These are phyloP conservation scores for Paracoccidioides lutzii DNA, from an alignment of 2,329 filamentous ascomycete genomes.

Conservation along the genomic window DNA sequence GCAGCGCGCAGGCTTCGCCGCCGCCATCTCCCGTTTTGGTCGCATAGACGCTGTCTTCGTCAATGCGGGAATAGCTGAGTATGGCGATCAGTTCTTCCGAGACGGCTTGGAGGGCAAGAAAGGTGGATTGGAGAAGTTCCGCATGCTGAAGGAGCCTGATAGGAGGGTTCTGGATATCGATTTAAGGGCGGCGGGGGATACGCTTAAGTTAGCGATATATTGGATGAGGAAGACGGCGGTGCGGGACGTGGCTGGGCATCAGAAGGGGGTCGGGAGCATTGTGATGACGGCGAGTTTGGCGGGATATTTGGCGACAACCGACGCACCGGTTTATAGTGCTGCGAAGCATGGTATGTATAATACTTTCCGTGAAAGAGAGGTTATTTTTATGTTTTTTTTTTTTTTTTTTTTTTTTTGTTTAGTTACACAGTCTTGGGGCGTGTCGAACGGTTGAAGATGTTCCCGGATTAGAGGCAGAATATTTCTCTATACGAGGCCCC, in stretches of 20 bases:
- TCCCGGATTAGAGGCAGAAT: too few relatives aligned
- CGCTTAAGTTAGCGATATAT: slow-evolving; percentile 36
- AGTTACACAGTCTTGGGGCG: too few relatives aligned
- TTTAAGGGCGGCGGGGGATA: slow-evolving; percentile 35
- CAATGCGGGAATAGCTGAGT: slow-evolving; percentile 38
- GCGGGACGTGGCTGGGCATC: slow-evolving; percentile 6
- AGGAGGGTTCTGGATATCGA: slow-evolving; percentile 34
- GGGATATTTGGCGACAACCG: slow-evolving; percentile 37
- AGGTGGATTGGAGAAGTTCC: slow-evolving; percentile 14
- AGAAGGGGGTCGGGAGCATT: slow-evolving; percentile 32
- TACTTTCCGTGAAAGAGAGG: neutral
- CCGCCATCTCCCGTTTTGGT: slow-evolving; percentile 29
- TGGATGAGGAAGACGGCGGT: slow-evolving; percentile 30
- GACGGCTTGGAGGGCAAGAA: slow-evolving; percentile 27
- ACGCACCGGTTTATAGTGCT: slow-evolving; percentile 36
- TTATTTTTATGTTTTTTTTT: neutral
- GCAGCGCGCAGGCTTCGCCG: slow-evolving; percentile 34
- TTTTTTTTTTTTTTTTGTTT: neutral
- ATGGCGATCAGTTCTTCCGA: slow-evolving; percentile 38
- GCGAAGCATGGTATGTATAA: slow-evolving; percentile 35
- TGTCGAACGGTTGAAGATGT: too few relatives aligned
- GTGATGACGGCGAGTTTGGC: slow-evolving; percentile 38
- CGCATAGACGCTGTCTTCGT: slow-evolving; percentile 37
- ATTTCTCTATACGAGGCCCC: too few relatives aligned
- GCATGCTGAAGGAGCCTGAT: slow-evolving; percentile 34